These are phyloP conservation scores for Phytophthora palmivora DNA, from an alignment of 352 stramenopile genomes.

Conservation along the genomic window DNA sequence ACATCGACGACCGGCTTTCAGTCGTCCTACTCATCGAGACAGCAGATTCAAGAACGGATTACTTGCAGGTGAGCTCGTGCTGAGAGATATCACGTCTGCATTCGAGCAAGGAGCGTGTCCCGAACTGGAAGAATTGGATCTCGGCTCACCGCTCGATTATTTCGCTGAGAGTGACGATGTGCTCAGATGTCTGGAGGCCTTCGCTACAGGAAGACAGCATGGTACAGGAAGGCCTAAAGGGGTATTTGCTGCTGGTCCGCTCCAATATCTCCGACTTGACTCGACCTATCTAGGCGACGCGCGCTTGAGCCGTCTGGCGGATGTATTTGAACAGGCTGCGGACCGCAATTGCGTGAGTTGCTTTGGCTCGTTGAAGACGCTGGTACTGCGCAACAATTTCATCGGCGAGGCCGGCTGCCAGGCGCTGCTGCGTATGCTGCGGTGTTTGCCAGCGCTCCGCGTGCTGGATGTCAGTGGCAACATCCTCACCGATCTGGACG, in stretches of 20 bases:
- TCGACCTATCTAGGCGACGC: conserved; percentile 63
- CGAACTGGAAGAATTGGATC: conserved; percentile 41
- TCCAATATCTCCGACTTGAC: conserved; percentile 54
- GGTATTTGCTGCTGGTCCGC: background rate
- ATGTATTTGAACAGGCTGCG: conserved; percentile 30
- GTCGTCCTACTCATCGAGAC: conserved; percentile 16
- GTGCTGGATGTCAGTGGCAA: conserved; percentile 56
- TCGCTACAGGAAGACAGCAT: conserved; percentile 23
- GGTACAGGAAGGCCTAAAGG: background rate
- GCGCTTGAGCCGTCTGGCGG: conserved; percentile 44
- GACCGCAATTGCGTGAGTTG: conserved; percentile 14
- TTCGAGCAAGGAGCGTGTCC: conserved; percentile 44
- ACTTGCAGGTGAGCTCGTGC: conserved; percentile 25
- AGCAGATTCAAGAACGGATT: conserved; percentile 11
- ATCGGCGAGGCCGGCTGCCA: conserved; percentile 54
- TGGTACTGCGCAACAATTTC: conserved; percentile 68
- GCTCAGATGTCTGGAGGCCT: conserved; percentile 46
- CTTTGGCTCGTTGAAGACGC: conserved; percentile 45
- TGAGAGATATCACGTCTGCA: conserved; percentile 30
- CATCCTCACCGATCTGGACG: conserved; percentile 66
- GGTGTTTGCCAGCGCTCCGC: conserved; percentile 28
- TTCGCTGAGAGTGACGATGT: conserved; percentile 61
- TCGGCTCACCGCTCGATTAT: conserved; percentile 61
- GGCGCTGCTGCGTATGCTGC: conserved; percentile 42
- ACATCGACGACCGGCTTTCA: conserved; percentile 30